phyloP scores from a whole-genome alignment of 2,329 filamentous ascomycete genomes.

The Diaporthe citrichinensis region DNA sequence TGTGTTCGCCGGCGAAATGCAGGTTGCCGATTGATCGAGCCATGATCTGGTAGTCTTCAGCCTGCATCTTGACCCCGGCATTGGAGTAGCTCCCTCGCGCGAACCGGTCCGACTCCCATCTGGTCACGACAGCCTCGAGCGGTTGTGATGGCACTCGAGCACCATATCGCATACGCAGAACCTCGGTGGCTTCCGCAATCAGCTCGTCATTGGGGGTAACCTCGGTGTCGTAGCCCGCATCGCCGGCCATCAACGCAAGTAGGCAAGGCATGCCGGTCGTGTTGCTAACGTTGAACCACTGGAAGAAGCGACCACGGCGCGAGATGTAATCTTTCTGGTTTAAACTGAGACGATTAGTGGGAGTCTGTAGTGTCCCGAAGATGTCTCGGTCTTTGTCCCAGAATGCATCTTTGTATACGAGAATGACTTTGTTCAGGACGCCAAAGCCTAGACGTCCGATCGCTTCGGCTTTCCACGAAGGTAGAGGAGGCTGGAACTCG shows the following conservation, averaged over 20 bases:
- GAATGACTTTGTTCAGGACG: constrained; percentile 92
- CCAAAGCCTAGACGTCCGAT: constrained; percentile 92
- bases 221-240: constrained; percentile 92
- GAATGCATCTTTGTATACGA: constrained; percentile 90
- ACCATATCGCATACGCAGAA: constrained; percentile 84
- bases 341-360: constrained; percentile 77
- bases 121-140: constrained; percentile 87
- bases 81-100: constrained; percentile 97
- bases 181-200: constrained; percentile 82
- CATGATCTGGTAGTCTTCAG: constrained; percentile 94
- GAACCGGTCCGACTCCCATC: constrained; percentile 93
- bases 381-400: constrained; percentile 94
- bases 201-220: constrained; percentile 80
- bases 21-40: constrained; percentile 86
- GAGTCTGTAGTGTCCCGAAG: constrained; percentile 89
- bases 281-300: constrained; percentile 97
- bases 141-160: constrained; percentile 77
- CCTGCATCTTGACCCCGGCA: constrained; percentile 84
- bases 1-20: constrained; percentile 97
- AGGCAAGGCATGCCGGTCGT: constrained; percentile 90
- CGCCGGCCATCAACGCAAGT: constrained; percentile 94
- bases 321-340: constrained; percentile 83
- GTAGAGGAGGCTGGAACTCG: constrained; percentile 91
- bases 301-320: constrained; percentile 91
- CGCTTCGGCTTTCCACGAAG: constrained; percentile 85